Percentiles rank a stretch among this genome's conserved stretches.
Conservation (phyloP, 192 early-diverging fungal species). For the Lunasporangiospora selenospora region DNA sequence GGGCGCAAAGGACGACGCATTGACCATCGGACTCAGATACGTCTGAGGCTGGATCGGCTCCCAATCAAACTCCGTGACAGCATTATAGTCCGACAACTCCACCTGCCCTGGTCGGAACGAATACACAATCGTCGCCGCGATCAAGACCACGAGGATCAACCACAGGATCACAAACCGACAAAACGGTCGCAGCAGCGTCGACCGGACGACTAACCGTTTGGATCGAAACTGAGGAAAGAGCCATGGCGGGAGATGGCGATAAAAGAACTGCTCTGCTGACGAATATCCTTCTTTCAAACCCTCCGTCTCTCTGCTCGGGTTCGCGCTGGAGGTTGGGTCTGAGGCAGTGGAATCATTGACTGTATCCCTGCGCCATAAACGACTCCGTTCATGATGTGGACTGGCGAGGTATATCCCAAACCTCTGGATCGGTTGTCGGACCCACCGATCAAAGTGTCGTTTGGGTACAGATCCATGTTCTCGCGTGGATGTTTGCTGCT, state of each 20-base stretch:
- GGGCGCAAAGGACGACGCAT: conserved; percentile 27
- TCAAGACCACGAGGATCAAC: conserved; percentile 19
- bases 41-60: conserved; percentile 49
- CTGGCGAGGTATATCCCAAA: no score
- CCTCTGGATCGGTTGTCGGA: no score
- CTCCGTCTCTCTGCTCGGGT: no score
- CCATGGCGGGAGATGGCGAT: conserved; percentile 29
- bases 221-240: conserved; percentile 17
- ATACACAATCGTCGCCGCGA: conserved; percentile 23
- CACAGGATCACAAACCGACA: conserved; percentile 8
- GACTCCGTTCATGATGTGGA: background rate
- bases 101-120: conserved; percentile 31
- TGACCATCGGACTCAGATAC: conserved; percentile 53
- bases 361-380: background rate
- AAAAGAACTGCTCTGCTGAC: no score
- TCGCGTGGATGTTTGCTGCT: no score
- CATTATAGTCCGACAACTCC: conserved; percentile 32
- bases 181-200: conserved; percentile 14
- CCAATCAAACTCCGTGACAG: conserved; percentile 53
- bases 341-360: conserved; percentile 7
- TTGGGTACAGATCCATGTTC: no score
- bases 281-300: no score
- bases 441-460: no score
- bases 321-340: background rate
- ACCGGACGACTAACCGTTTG: conserved; percentile 7